Conservation (phyloP, 2,329 filamentous ascomycete genomes). For the Tolypocladium nubicola region DNA sequence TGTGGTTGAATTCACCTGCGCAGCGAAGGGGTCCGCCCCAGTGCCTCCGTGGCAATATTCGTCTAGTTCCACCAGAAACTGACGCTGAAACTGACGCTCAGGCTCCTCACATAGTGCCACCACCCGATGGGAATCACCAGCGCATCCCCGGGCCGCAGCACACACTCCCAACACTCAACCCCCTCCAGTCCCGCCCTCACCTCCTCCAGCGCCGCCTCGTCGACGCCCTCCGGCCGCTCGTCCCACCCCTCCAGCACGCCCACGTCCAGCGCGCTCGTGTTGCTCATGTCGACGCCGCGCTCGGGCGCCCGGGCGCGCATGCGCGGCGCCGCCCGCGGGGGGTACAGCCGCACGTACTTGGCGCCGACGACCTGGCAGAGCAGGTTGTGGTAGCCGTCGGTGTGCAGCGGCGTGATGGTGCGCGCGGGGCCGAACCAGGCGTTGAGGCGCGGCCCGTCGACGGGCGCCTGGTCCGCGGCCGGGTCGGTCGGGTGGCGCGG, state of each 20-base stretch:
- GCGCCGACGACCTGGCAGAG: constrained; percentile 79
- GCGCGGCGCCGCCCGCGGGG: constrained; percentile 46
- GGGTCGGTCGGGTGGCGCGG: constrained; percentile 39
- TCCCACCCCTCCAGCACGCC: constrained; percentile 57
- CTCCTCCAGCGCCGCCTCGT: constrained; percentile 22
- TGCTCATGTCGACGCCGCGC: constrained; percentile 78
- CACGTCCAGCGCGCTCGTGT: constrained; percentile 74
- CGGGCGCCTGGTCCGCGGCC: constrained; percentile 24
- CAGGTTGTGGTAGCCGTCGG: constrained; percentile 89
- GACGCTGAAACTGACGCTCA: constrained; percentile 84
- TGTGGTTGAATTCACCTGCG: background rate
- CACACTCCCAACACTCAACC: constrained; percentile 61
- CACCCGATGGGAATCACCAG: constrained; percentile 87
- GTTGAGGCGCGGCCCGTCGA: constrained; percentile 61
- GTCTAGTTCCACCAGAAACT: constrained; percentile 88
- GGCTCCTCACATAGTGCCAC: constrained; percentile 93
- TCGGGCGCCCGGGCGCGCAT: constrained; percentile 55
- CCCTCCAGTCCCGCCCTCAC: constrained; percentile 39
- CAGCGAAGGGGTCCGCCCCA: background rate
- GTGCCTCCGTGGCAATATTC: background rate
- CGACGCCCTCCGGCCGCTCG: constrained; percentile 14
- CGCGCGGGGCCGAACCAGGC: constrained; percentile 85
- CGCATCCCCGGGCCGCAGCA: constrained; percentile 72
- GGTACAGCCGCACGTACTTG: constrained; percentile 88
- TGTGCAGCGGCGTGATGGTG: constrained; percentile 88